A percentile compares a stretch with the other conserved stretches of the same genome.
These are phyloP conservation scores for Micractinium conductrix DNA, from an alignment of 139 green algal genomes.

Conservation along the genomic window DNA sequence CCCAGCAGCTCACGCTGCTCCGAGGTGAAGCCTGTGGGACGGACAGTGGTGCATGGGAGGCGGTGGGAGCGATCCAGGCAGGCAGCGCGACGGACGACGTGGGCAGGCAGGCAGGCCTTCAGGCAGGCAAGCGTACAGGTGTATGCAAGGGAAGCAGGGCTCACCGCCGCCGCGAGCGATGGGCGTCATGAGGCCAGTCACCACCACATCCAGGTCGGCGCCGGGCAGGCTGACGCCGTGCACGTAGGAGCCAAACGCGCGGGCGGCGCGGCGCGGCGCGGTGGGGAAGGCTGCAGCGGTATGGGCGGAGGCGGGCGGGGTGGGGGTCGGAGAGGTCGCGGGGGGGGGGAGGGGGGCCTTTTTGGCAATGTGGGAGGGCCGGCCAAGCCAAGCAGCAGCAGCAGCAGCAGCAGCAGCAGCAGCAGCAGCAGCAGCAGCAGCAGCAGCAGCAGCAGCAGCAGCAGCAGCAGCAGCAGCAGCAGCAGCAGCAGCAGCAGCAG, in stretches of 20 bases:
- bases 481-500: too few species aligned
- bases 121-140: background rate
- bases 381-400: too few species aligned
- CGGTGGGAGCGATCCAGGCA: background rate
- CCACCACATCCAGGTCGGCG: slow-evolving; percentile 30
- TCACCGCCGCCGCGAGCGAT: slow-evolving; percentile 17
- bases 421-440: too few species aligned
- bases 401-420: too few species aligned
- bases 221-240: slow-evolving; percentile 22
- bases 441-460: too few species aligned
- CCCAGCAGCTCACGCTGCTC: slow-evolving; percentile 30
- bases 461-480: too few species aligned
- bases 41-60: too few species aligned
- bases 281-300: slow-evolving; percentile 18
- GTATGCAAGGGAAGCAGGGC: too few species aligned
- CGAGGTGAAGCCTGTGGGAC: slow-evolving; percentile 24
- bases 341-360: too few species aligned
- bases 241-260: slow-evolving; percentile 14
- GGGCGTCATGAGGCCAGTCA: slow-evolving; percentile 29
- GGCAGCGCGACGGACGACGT: background rate
- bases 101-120: background rate
- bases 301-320: too few species aligned
- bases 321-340: background rate
- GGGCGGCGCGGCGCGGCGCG: background rate
- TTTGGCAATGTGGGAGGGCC: too few species aligned